Evolutionary conservation across 164 flowering plant species (phyloP).

Genomic region (Tetracentron sinense): DNA sequence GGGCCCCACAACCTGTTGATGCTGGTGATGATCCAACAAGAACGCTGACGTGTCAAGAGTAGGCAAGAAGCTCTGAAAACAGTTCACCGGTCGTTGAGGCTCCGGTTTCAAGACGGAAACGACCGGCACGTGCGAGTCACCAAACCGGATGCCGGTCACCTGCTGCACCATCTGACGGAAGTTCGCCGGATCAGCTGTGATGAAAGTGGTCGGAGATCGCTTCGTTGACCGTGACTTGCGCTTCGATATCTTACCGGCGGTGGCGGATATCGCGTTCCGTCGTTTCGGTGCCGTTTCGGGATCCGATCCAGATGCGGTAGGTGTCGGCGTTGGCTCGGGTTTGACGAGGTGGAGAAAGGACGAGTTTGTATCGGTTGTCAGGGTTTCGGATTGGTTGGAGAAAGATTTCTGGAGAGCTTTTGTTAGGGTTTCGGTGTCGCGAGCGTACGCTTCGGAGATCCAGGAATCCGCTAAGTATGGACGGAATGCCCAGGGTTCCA

Average conservation of each 20-base stretch:
- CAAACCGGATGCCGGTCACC: constrained; percentile 70
- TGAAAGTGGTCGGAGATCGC: constrained; percentile 74
- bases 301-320: constrained; percentile 40
- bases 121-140: constrained; percentile 21
- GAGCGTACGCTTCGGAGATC: constrained; percentile 51
- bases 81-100: constrained; percentile 45
- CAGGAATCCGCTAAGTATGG: constrained; percentile 45
- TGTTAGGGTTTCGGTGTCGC: constrained; percentile 68
- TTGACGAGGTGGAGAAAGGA: constrained; percentile 6
- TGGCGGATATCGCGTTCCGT: constrained; percentile 13
- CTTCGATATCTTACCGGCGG: constrained; percentile 49
- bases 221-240: constrained; percentile 79
- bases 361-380: constrained; percentile 6
- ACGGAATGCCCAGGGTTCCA: constrained; percentile 50
- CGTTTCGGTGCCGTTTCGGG: constrained; percentile 29
- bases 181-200: constrained; percentile 80
- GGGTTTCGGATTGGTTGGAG: constrained; percentile 17
- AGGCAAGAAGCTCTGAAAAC: constrained; percentile 41
- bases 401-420: constrained; percentile 60
- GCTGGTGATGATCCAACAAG: constrained; percentile 38
- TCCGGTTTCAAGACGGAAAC: constrained; percentile 64
- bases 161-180: constrained; percentile 98
- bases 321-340: constrained; percentile 20
- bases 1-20: constrained; percentile 22
- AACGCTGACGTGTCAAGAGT: constrained; percentile 76